phyloP scores from a whole-genome alignment of 176 grass and related monocot genomes.

The Tillandsia leiboldiana region DNA sequence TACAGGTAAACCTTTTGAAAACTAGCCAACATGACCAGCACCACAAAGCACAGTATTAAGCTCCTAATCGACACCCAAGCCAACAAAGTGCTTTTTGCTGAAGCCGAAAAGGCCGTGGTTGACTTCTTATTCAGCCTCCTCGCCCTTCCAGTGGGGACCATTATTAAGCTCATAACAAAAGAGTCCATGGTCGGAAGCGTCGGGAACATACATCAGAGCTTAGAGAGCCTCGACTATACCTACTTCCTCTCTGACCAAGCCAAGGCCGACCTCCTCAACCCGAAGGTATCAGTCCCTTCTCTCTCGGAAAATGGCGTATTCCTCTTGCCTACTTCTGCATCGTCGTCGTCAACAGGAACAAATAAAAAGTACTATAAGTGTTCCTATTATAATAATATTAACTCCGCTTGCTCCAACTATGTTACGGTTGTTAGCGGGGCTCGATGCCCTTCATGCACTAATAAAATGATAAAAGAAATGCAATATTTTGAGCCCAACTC shows the following conservation, averaged over 20 bases:
- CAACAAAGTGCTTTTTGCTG: slow-evolving; percentile 27
- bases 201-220: slow-evolving; percentile 33
- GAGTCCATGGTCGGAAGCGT: slow-evolving; percentile 30
- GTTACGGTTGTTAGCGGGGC: too few relatives aligned
- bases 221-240: slow-evolving; percentile 1
- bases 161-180: slow-evolving; percentile 24
- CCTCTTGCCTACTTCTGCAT: slow-evolving; percentile 8
- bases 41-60: slow-evolving; percentile 24
- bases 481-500: neutral
- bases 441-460: too few relatives aligned
- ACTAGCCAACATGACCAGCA: too few relatives aligned
- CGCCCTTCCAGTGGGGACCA: slow-evolving; percentile 23
- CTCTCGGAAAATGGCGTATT: slow-evolving; percentile 18
- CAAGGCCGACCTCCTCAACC: slow-evolving; percentile 11
- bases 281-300: slow-evolving; percentile 14
- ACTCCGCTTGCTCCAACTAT: too few relatives aligned
- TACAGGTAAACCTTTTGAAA: too few relatives aligned
- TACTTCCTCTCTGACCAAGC: slow-evolving; percentile 16
- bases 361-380: too few relatives aligned
- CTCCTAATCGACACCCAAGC: slow-evolving; percentile 27
- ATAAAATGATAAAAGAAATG: neutral
- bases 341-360: neutral
- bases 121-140: slow-evolving; percentile 46
- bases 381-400: too few relatives aligned
- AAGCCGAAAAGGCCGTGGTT: slow-evolving; percentile 35